phyloP scores from a whole-genome alignment of 2,329 filamentous ascomycete genomes.

The Furcasterigmium sp. region DNA sequence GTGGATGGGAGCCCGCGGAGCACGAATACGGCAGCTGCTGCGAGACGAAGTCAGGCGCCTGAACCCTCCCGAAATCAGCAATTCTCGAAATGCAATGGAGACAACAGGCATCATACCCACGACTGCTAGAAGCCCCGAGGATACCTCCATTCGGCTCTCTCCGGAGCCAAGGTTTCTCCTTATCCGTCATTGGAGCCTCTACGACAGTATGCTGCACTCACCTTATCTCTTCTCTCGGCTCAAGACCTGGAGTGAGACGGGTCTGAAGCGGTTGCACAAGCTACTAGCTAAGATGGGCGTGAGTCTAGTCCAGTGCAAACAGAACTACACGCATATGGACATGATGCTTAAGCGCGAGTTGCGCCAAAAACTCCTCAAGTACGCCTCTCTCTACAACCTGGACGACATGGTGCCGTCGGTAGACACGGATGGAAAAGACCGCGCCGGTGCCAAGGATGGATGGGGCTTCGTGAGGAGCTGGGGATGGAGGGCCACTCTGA shows the following conservation, averaged over 20 bases:
- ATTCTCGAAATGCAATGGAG: slow-evolving; percentile 58
- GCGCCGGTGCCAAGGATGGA: slow-evolving; percentile 73
- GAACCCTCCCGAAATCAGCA: slow-evolving; percentile 70
- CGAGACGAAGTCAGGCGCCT: slow-evolving; percentile 90
- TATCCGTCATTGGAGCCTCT: slow-evolving; percentile 93
- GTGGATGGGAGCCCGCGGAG: slow-evolving; percentile 78
- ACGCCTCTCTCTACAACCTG: slow-evolving; percentile 87
- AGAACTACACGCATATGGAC: slow-evolving; percentile 97
- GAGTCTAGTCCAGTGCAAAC: slow-evolving; percentile 86
- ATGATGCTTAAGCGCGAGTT: slow-evolving; percentile 90
- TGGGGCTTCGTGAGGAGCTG: slow-evolving; percentile 97
- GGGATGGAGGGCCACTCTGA: slow-evolving; percentile 94
- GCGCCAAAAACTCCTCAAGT: slow-evolving; percentile 80
- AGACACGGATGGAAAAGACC: slow-evolving; percentile 64
- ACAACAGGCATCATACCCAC: slow-evolving; percentile 81
- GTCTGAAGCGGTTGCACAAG: slow-evolving; percentile 85
- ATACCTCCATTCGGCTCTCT: slow-evolving; percentile 85
- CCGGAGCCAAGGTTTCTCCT: slow-evolving; percentile 92
- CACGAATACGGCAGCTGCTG: slow-evolving; percentile 77
- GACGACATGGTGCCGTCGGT: slow-evolving; percentile 85
- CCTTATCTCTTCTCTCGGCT: slow-evolving; percentile 88
- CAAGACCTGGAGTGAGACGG: slow-evolving; percentile 90
- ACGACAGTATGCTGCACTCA: slow-evolving; percentile 97
- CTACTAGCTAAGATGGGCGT: slow-evolving; percentile 97
- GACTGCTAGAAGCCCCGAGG: slow-evolving; percentile 80